Percentiles rank a stretch among this genome's conserved stretches.
phyloP scores from a whole-genome alignment of 306 rosid genomes.

The Sicyos edulis region DNA sequence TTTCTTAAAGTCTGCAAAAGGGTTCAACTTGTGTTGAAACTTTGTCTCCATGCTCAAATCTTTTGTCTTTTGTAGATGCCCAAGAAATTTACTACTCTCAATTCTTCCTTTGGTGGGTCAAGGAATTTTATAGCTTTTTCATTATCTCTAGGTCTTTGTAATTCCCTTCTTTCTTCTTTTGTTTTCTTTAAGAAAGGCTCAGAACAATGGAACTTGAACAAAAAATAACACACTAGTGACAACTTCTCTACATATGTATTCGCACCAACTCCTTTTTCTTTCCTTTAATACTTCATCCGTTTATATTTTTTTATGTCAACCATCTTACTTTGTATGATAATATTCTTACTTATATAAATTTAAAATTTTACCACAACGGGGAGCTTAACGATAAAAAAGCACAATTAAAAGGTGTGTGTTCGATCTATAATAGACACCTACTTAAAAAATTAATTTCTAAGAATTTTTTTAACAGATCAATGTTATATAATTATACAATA shows the following conservation, averaged over 20 bases:
- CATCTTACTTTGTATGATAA: not conserved
- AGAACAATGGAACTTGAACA: not conserved
- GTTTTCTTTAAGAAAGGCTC: slow-evolving; percentile 11
- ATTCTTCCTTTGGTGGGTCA: slow-evolving; percentile 45
- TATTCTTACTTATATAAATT: not conserved
- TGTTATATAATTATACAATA: too few relatives aligned
- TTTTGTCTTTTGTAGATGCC: slow-evolving; percentile 75
- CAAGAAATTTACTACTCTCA: slow-evolving; percentile 20
- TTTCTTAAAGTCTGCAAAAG: slow-evolving; percentile 83
- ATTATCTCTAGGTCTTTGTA: slow-evolving; percentile 9
- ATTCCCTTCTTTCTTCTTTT: slow-evolving; percentile 2
- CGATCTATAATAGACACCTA: too few relatives aligned
- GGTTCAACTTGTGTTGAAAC: slow-evolving; percentile 54
- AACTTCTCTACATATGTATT: not conserved
- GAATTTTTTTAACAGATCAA: too few relatives aligned
- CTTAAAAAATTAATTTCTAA: too few relatives aligned
- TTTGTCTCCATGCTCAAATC: slow-evolving; percentile 56
- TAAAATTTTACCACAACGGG: too few relatives aligned
- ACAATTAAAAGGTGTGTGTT: too few relatives aligned
- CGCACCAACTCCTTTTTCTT: too few relatives aligned
- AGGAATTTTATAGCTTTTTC: slow-evolving; percentile 23
- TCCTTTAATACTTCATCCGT: not conserved
- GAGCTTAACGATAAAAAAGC: too few relatives aligned
- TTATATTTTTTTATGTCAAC: not conserved
- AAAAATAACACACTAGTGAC: not conserved